A percentile compares a stretch with the other conserved stretches of the same genome.
Evolutionary conservation across 805 yeast species (phyloP).

Genomic region (Teunomyces barrocoloradensis): DNA sequence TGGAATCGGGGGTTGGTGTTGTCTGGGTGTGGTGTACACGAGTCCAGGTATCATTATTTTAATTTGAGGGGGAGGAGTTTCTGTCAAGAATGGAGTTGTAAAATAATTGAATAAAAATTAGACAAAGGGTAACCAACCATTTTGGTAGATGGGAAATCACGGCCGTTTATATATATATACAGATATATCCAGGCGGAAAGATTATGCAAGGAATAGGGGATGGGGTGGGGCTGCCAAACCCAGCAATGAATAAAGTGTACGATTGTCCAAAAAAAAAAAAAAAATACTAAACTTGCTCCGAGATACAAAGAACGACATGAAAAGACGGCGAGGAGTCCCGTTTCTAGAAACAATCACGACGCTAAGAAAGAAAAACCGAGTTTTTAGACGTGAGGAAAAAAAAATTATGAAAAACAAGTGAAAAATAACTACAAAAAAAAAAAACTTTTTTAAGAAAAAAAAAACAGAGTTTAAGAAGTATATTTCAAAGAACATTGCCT

Average conservation of each 20-base stretch:
- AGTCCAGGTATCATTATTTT: background rate
- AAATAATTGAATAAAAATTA: background rate
- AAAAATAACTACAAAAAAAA: too few relatives aligned
- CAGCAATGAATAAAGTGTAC: slow-evolving; percentile 1
- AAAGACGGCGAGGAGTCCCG: background rate
- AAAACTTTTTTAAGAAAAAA: too few relatives aligned
- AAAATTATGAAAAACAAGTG: background rate
- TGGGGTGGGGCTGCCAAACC: slow-evolving; percentile 1
- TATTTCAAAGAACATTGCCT: background rate
- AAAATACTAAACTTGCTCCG: slow-evolving; percentile 2
- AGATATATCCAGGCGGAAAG: background rate
- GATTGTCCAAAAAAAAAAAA: slow-evolving; percentile 1
- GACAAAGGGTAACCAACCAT: background rate
- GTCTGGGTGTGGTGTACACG: background rate
- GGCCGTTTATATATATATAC: background rate
- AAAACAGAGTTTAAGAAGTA: too few relatives aligned
- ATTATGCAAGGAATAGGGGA: slow-evolving; percentile 3
- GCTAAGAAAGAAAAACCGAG: slow-evolving; percentile 4
- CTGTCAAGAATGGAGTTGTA: background rate
- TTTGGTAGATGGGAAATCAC: background rate
- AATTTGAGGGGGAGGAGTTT: background rate
- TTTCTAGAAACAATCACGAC: slow-evolving; percentile 1
- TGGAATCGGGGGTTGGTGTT: background rate
- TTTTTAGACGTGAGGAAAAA: background rate
- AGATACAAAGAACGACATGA: slow-evolving; percentile 1